Conservation (phyloP, 331 rosid species). For the Stylosanthes scabra region DNA sequence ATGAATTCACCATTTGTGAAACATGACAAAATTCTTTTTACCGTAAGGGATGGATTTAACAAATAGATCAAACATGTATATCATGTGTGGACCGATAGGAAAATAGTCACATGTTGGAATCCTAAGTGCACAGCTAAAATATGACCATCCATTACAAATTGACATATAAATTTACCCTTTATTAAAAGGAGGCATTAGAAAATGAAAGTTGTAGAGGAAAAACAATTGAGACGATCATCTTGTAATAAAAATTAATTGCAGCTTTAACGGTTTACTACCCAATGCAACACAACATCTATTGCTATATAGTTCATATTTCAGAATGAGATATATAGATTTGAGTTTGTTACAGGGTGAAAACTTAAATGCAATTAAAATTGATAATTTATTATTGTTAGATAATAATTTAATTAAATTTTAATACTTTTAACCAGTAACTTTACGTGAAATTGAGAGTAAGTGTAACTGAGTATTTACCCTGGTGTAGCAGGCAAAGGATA, state of each 20-base stretch:
- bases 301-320: too few species aligned
- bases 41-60: not conserved
- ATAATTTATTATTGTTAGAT: too few species aligned
- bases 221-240: not conserved
- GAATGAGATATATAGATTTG: too few species aligned
- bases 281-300: not conserved
- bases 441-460: too few species aligned
- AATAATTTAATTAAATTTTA: too few species aligned
- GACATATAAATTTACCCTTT: conserved; percentile 21
- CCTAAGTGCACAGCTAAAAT: conserved; percentile 2
- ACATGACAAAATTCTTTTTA: conserved; percentile 2
- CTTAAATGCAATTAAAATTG: too few species aligned
- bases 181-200: not conserved
- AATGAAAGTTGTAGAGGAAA: not conserved
- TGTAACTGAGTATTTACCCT: too few species aligned
- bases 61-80: not conserved
- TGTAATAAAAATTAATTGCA: conserved; percentile 1
- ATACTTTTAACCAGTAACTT: too few species aligned
- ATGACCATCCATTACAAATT: conserved; percentile 26
- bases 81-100: not conserved
- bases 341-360: too few species aligned
- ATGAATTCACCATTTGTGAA: conserved; percentile 5
- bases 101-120: not conserved
- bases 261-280: not conserved
- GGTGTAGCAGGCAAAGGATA: conserved; percentile 4